phyloP scores from a whole-genome alignment of 2,329 filamentous ascomycete species.

The Macrophomina pseudophaseolina region DNA sequence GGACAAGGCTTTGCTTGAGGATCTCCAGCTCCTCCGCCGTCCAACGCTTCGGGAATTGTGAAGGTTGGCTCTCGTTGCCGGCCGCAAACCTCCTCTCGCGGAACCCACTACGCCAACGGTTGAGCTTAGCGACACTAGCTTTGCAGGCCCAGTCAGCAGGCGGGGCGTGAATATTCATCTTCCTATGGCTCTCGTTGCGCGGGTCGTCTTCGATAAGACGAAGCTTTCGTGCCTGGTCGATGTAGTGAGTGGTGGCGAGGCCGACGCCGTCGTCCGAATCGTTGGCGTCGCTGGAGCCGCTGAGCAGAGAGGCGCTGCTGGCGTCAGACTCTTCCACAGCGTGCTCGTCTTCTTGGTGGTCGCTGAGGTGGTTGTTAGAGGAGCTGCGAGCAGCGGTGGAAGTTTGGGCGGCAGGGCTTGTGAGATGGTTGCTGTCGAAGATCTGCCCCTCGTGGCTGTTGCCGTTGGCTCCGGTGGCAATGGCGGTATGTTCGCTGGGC shows the following conservation, averaged over 20 bases:
- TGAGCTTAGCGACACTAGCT: neutral
- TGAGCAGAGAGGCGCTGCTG: neutral
- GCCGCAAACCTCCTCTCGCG: neutral
- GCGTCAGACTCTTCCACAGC: neutral
- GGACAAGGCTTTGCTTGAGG: neutral
- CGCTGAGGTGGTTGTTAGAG: too few relatives aligned
- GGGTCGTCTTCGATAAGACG: neutral
- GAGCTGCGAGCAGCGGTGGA: too few relatives aligned
- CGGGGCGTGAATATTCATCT: constrained; percentile 19
- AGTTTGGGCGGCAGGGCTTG: too few relatives aligned
- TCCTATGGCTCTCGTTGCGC: neutral
- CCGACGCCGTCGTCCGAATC: neutral
- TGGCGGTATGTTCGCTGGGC: too few relatives aligned
- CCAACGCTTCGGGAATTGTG: neutral
- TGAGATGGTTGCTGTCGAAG: too few relatives aligned
- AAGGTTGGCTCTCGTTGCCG: neutral
- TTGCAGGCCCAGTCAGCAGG: neutral
- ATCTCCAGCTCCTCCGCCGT: neutral
- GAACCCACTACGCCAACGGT: neutral
- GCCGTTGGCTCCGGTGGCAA: too few relatives aligned
- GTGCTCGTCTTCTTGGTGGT: too few relatives aligned
- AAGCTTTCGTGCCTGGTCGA: constrained; percentile 1
- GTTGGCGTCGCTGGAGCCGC: neutral
- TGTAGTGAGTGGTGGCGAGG: neutral
- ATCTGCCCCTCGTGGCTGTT: too few relatives aligned